These are phyloP conservation scores for Oryza longistaminata DNA, from an alignment of 176 grass and related monocot species.

Conservation along the genomic window DNA sequence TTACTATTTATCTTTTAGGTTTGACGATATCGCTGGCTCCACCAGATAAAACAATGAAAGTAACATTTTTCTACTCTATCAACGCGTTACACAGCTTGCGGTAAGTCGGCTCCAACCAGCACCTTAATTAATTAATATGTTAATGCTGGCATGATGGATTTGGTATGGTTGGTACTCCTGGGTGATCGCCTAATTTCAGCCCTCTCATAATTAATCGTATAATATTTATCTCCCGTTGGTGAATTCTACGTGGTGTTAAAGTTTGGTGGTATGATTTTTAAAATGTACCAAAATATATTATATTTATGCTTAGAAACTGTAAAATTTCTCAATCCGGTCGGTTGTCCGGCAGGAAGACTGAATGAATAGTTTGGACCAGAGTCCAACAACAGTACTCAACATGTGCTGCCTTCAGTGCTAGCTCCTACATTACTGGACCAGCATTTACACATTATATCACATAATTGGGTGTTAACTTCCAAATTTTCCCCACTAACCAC, in stretches of 20 bases:
- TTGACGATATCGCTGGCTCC: no score
- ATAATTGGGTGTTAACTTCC: background rate
- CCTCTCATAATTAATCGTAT: background rate
- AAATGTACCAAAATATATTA: no score
- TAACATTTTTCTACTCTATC: no score
- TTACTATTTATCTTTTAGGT: no score
- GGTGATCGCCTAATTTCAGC: background rate
- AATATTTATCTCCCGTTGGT: no score
- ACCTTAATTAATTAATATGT: no score
- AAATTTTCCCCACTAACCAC: background rate
- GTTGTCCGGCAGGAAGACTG: background rate
- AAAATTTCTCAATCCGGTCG: background rate
- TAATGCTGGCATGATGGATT: background rate
- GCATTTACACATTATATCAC: background rate
- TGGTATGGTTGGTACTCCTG: background rate
- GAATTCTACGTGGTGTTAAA: no score
- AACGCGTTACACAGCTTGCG: no score
- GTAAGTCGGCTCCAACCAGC: no score
- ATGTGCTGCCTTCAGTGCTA: constrained; percentile 19
- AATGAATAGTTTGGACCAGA: constrained; percentile 27
- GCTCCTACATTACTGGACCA: constrained; percentile 13
- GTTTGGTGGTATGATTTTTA: no score
- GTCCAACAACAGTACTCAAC: background rate
- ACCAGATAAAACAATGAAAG: no score
- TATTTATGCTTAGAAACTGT: no score